Conservation (phyloP, 2,329 filamentous ascomycete genomes). For the Colletotrichum sp. region DNA sequence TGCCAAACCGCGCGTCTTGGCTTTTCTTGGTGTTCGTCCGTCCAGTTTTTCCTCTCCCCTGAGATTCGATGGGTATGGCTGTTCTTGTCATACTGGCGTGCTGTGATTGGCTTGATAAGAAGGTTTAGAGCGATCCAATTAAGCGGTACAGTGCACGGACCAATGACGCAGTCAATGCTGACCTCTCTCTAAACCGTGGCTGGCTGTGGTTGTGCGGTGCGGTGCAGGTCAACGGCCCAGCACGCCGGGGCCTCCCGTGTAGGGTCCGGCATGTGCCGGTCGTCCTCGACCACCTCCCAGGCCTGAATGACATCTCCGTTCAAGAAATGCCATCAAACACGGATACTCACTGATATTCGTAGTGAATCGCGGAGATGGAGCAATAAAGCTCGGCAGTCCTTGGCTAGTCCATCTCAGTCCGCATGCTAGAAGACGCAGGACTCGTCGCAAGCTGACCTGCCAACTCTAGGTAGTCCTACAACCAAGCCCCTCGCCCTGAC, state of each 20-base stretch:
- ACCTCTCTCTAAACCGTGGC: rapidly evolving
- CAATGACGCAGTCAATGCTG: not conserved
- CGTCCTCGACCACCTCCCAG: not conserved
- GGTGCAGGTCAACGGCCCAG: not conserved
- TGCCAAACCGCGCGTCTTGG: conserved; percentile 1
- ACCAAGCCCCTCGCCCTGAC: not conserved
- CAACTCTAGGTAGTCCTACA: too few species aligned
- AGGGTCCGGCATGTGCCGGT: conserved; percentile 10
- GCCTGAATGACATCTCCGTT: not conserved
- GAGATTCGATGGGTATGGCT: not conserved
- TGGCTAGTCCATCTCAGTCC: too few species aligned
- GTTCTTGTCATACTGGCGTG: not conserved
- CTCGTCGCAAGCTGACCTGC: not conserved
- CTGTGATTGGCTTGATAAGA: conserved; percentile 3
- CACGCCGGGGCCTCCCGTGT: not conserved
- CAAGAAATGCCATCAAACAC: not conserved
- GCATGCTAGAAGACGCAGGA: not conserved
- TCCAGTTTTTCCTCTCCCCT: not conserved
- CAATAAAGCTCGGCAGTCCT: rapidly evolving
- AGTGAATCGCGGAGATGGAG: not conserved
- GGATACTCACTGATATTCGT: rapidly evolving
- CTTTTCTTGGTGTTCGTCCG: conserved; percentile 4
- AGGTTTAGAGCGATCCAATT: not conserved
- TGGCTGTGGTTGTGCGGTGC: not conserved
- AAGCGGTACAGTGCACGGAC: not conserved